Conservation (phyloP, 108 stramenopile genomes). For the Pseudonitzschia multistriata region DNA sequence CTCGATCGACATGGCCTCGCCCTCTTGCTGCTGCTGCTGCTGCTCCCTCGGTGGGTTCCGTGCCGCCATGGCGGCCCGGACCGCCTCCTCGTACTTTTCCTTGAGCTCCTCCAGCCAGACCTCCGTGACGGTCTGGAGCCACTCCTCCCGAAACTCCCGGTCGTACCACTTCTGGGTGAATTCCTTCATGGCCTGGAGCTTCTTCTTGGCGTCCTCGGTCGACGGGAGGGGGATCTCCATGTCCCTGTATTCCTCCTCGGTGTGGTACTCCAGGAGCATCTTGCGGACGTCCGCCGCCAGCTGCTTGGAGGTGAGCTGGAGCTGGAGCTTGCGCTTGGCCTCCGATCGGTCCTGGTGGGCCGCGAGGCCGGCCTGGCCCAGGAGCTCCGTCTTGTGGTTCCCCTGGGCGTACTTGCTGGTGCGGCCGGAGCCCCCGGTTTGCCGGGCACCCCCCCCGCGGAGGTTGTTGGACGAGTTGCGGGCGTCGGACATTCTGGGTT, state of each 20-base stretch:
- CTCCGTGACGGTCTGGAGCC: slow-evolving; percentile 7
- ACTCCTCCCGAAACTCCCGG: slow-evolving; percentile 8
- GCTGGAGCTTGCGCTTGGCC: slow-evolving; percentile 4
- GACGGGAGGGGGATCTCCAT: background rate
- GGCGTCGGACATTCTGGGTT: slow-evolving; percentile 8
- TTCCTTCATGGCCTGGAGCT: slow-evolving; percentile 8
- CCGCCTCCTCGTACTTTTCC: slow-evolving; percentile 1
- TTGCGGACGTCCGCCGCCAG: background rate
- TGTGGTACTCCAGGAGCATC: background rate
- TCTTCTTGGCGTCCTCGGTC: slow-evolving; percentile 10
- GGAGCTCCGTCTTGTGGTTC: background rate
- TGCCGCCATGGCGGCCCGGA: slow-evolving; percentile 2
- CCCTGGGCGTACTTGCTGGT: background rate
- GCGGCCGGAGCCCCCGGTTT: slow-evolving; percentile 4
- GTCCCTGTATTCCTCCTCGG: background rate
- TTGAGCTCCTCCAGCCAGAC: slow-evolving; percentile 7
- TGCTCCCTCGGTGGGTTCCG: background rate
- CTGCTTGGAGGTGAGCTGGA: slow-evolving; percentile 1
- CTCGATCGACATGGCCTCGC: slow-evolving; percentile 3
- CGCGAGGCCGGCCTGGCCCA: background rate
- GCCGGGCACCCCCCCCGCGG: slow-evolving; percentile 4
- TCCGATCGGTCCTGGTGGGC: slow-evolving; percentile 7
- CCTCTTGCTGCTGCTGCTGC: background rate
- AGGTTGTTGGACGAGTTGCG: background rate
- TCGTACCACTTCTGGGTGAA: slow-evolving; percentile 11